Evolutionary conservation across 306 rosid genomes (phyloP).

Genomic region (Cicer cuneatum): DNA sequence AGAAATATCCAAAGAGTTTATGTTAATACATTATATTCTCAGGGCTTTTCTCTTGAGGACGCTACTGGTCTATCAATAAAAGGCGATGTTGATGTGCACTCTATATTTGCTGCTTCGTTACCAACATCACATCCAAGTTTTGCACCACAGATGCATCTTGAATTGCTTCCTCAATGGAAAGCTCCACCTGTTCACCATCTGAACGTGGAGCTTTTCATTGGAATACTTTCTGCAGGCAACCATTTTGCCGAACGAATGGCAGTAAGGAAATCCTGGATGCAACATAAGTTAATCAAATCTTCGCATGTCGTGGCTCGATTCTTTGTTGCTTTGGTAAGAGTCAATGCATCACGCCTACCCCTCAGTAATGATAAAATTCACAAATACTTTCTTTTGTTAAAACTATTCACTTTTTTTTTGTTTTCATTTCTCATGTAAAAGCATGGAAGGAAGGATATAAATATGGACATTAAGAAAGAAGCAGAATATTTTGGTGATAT

Average conservation of each 20-base stretch:
- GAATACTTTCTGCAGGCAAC: slow-evolving; percentile 9
- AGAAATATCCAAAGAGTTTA: slow-evolving; percentile 14
- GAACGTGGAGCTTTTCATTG: slow-evolving; percentile 17
- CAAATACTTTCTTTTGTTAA: not conserved
- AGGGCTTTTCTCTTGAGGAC: slow-evolving; percentile 12
- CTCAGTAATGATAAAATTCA: slow-evolving; percentile 25
- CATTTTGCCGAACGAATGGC: slow-evolving; percentile 22
- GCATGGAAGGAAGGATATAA: slow-evolving; percentile 88
- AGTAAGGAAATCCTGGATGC: slow-evolving; percentile 25
- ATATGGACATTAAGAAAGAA: slow-evolving; percentile 80
- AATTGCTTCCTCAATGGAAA: slow-evolving; percentile 26
- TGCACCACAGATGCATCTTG: slow-evolving; percentile 20
- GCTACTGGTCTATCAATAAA: slow-evolving; percentile 10
- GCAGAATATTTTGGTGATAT: slow-evolving; percentile 89
- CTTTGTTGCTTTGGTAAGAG: slow-evolving; percentile 26
- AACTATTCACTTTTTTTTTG: slow-evolving; percentile 10
- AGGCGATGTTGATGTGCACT: slow-evolving; percentile 18
- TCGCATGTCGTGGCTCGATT: slow-evolving; percentile 25
- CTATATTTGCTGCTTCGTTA: slow-evolving; percentile 16
- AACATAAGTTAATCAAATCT: slow-evolving; percentile 24
- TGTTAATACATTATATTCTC: slow-evolving; percentile 20
- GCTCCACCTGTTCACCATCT: slow-evolving; percentile 11
- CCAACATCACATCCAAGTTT: slow-evolving; percentile 26
- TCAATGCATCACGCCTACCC: not conserved
- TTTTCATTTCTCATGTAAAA: slow-evolving; percentile 51